Conservation (phyloP, 2,329 filamentous ascomycete species). For the Trichoderma aggressivum region DNA sequence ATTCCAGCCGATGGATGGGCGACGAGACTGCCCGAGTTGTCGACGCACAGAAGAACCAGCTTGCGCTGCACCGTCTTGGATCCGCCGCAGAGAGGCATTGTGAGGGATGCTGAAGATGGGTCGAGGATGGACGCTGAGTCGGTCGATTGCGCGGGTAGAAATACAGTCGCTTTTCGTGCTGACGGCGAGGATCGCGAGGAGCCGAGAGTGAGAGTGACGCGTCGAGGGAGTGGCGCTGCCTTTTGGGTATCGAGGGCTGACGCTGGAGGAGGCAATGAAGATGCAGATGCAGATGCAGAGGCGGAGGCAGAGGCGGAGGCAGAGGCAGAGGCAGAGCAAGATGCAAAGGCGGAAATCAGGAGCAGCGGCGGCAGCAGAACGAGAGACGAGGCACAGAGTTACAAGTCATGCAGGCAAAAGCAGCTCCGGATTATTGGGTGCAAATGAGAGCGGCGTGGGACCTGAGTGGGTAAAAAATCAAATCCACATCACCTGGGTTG, state of each 20-base stretch:
- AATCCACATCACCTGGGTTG: background rate
- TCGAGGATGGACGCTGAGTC: background rate
- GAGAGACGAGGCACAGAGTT: background rate
- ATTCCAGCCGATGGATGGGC: background rate
- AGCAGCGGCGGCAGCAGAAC: background rate
- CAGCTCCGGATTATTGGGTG: slow-evolving; percentile 8
- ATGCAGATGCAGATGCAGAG: background rate
- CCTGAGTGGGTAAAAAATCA: slow-evolving; percentile 8
- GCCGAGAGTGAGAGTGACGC: background rate
- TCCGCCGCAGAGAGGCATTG: slow-evolving; percentile 55
- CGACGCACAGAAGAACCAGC: slow-evolving; percentile 77
- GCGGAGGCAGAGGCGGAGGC: background rate
- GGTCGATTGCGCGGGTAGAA: background rate
- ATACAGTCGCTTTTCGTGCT: background rate
- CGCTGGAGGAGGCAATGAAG: background rate
- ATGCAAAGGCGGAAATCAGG: background rate
- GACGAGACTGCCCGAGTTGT: background rate
- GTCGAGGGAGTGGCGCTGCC: background rate
- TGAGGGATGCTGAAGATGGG: background rate
- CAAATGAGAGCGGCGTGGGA: slow-evolving; percentile 7
- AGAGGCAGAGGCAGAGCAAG: background rate
- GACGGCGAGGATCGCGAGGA: background rate
- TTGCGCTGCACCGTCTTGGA: slow-evolving; percentile 90
- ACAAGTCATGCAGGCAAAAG: background rate
- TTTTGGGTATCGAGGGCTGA: slow-evolving; percentile 1